phyloP scores from a whole-genome alignment of 2,329 filamentous ascomycete genomes.

The Xylaria multiplex region DNA sequence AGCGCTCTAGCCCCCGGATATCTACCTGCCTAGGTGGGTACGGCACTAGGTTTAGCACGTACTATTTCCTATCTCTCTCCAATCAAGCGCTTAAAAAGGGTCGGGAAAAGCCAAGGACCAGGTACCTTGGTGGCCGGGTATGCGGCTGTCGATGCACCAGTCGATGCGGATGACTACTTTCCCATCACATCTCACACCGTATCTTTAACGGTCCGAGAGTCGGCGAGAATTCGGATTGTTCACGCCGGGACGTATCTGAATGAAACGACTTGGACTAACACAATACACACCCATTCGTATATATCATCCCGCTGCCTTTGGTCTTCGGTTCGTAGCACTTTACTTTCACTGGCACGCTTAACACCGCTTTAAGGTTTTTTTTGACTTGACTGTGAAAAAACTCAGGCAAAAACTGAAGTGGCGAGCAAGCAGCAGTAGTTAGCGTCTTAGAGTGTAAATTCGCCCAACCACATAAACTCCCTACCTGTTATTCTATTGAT shows the following conservation, averaged over 20 bases:
- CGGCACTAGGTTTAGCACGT: not conserved
- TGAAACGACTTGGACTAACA: not conserved
- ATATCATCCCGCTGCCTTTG: not conserved
- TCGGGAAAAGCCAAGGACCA: not conserved
- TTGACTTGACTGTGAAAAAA: not conserved
- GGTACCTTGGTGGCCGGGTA: not conserved
- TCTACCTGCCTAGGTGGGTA: too few species aligned
- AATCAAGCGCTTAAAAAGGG: slow-evolving; percentile 5
- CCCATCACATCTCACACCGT: slow-evolving; percentile 14
- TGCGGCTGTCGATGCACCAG: too few species aligned
- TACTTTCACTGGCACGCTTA: slow-evolving; percentile 7
- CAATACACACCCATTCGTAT: not conserved
- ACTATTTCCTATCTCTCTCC: not conserved
- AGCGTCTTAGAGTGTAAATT: not conserved
- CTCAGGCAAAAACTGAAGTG: not conserved
- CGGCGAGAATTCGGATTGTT: slow-evolving; percentile 30
- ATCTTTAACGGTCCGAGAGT: slow-evolving; percentile 26
- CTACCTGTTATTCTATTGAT: slow-evolving; percentile 2
- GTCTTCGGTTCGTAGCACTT: not conserved
- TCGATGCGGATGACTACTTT: not conserved
- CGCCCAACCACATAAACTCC: too few species aligned
- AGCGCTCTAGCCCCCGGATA: too few species aligned
- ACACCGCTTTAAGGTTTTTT: slow-evolving; percentile 21
- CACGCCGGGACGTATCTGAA: slow-evolving; percentile 16
- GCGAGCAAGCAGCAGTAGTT: not conserved